Conservation (phyloP, 345 rosid genomes). For the Rhodomyrtus tomentosa region DNA sequence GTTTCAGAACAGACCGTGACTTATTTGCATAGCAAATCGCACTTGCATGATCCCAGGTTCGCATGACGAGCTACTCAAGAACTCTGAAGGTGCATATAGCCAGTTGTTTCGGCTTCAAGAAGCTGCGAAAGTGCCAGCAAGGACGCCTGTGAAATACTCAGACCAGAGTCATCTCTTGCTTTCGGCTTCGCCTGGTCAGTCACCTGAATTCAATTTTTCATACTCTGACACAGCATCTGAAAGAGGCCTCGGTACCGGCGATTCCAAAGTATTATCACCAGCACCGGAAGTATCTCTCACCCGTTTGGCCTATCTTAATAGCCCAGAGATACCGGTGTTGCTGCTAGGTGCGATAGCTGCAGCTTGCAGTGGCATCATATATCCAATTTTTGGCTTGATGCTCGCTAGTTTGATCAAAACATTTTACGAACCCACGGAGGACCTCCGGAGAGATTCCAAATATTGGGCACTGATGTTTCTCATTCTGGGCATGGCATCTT, state of each 20-base stretch:
- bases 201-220: neutral
- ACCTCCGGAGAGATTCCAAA: slow-evolving; percentile 7
- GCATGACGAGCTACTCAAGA: slow-evolving; percentile 14
- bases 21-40: neutral
- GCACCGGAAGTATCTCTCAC: slow-evolving; percentile 1
- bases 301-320: slow-evolving; percentile 24
- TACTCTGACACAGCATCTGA: neutral
- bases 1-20: neutral
- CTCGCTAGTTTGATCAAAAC: slow-evolving; percentile 13
- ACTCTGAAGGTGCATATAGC: slow-evolving; percentile 21
- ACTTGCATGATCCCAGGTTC: neutral
- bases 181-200: neutral
- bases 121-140: slow-evolving; percentile 2
- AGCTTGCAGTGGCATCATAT: slow-evolving; percentile 8
- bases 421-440: slow-evolving; percentile 11
- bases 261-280: neutral
- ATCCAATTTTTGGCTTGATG: slow-evolving; percentile 16
- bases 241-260: neutral
- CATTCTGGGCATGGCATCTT: slow-evolving; percentile 11
- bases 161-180: neutral
- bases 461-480: slow-evolving; percentile 21
- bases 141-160: neutral
- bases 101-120: slow-evolving; percentile 16
- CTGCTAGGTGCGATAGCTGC: slow-evolving; percentile 17
- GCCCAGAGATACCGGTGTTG: slow-evolving; percentile 20